Conservation (phyloP, 148 eudicot species). For the Rhododendron griersonianum region DNA sequence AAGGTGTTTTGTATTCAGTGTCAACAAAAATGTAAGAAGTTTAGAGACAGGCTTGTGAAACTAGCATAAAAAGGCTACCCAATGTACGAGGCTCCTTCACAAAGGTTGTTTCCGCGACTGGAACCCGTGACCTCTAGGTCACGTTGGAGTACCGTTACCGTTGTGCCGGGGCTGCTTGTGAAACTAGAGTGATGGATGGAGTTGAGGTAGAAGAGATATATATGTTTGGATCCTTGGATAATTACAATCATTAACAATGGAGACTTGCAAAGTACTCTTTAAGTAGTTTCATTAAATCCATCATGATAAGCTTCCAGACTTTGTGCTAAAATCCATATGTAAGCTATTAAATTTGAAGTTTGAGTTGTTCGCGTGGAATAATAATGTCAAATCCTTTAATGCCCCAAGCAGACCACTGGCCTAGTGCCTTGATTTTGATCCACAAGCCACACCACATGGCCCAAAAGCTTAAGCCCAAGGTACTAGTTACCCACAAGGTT, state of each 20-base stretch:
- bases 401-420: no score
- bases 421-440: no score
- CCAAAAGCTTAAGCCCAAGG: no score
- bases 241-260: neutral
- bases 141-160: neutral
- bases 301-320: neutral
- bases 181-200: neutral
- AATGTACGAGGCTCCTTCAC: neutral
- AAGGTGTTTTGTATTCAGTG: neutral
- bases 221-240: neutral
- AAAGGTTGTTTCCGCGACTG: neutral
- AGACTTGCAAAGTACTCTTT: neutral
- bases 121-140: neutral
- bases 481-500: no score
- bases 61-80: neutral
- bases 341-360: neutral
- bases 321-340: neutral
- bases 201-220: neutral
- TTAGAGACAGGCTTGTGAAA: neutral
- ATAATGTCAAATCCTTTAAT: neutral
- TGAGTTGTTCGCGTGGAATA: neutral
- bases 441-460: no score
- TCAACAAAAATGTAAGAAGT: neutral
- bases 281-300: neutral
- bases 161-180: neutral